These are phyloP conservation scores for Phylloporus sp. DNA, from an alignment of 768 basidiomycete genomes.

Conservation along the genomic window DNA sequence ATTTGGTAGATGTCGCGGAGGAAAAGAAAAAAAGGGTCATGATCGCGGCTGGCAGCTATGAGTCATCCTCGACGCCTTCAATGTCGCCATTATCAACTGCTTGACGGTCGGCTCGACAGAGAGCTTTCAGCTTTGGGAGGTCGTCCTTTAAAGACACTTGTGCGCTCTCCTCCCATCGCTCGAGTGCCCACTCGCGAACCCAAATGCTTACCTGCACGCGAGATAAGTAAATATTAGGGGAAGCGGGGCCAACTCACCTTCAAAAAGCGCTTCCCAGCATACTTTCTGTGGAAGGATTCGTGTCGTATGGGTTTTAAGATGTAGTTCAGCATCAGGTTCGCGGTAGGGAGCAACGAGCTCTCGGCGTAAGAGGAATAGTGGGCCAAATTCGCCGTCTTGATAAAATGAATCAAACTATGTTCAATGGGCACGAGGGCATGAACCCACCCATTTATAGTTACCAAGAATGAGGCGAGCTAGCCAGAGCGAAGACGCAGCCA, in stretches of 20 bases:
- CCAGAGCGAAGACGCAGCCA: conserved; percentile 86
- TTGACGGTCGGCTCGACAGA: conserved; percentile 19
- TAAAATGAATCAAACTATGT: conserved; percentile 10
- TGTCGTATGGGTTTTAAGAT: conserved; percentile 68
- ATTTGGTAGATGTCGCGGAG: conserved; percentile 19
- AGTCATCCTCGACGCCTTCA: conserved; percentile 11
- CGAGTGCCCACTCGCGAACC: conserved; percentile 81
- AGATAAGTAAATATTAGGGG: background rate
- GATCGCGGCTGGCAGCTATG: conserved; percentile 7
- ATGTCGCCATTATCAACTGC: conserved; percentile 4
- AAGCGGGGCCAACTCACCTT: conserved; percentile 47
- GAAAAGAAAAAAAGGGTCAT: background rate
- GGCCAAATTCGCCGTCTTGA: conserved; percentile 73
- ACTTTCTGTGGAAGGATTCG: conserved; percentile 84
- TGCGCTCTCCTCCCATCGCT: conserved; percentile 61
- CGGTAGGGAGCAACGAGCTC: conserved; percentile 70
- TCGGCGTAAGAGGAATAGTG: conserved; percentile 88
- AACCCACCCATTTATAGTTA: conserved; percentile 81
- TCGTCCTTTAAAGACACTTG: conserved; percentile 57
- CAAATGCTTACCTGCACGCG: conserved; percentile 65
- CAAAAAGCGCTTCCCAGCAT: conserved; percentile 75
- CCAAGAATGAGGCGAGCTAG: conserved; percentile 74
- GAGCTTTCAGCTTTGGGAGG: conserved; percentile 33
- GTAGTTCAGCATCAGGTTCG: conserved; percentile 85
- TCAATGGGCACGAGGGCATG: background rate